A percentile compares a stretch with the other conserved stretches of the same genome.
Conservation (phyloP, 1,284 basidiomycete genomes). For the Heterobasidion annosum region DNA sequence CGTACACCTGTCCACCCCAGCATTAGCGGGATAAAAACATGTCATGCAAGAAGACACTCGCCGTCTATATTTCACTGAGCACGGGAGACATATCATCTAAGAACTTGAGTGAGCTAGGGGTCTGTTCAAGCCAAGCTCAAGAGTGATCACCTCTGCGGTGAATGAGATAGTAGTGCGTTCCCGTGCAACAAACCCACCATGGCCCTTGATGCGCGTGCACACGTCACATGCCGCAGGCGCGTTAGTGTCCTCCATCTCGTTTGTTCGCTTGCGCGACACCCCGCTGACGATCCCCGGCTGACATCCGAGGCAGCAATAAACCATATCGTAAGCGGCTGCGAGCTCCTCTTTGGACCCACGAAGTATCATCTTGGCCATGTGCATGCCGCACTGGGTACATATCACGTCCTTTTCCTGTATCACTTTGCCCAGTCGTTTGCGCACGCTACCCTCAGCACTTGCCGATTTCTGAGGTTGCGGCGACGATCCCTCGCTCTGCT, state of each 20-base stretch:
- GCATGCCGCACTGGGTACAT: not conserved
- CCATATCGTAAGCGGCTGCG: not conserved
- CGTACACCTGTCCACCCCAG: not conserved
- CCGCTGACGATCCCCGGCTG: not conserved
- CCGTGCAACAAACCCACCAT: not conserved
- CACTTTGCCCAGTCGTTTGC: not conserved
- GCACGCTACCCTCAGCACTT: not conserved
- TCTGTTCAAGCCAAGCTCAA: not conserved
- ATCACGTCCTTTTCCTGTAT: not conserved
- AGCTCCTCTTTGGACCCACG: slow-evolving; percentile 1
- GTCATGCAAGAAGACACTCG: not conserved
- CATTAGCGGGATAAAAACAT: not conserved
- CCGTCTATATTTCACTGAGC: slow-evolving; percentile 1
- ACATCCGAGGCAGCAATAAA: not conserved
- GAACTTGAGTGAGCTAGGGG: not conserved
- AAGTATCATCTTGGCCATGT: not conserved
- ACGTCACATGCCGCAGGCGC: not conserved
- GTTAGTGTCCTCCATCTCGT: not conserved
- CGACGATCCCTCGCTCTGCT: not conserved
- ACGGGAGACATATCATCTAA: slow-evolving; percentile 1
- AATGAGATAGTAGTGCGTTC: not conserved
- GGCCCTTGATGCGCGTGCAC: not conserved
- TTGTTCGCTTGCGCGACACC: not conserved
- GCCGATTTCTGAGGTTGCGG: not conserved
- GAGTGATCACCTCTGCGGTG: slow-evolving; percentile 1